Evolutionary conservation across 164 flowering plant genomes (phyloP).

Genomic region (Vitis cinerea): DNA sequence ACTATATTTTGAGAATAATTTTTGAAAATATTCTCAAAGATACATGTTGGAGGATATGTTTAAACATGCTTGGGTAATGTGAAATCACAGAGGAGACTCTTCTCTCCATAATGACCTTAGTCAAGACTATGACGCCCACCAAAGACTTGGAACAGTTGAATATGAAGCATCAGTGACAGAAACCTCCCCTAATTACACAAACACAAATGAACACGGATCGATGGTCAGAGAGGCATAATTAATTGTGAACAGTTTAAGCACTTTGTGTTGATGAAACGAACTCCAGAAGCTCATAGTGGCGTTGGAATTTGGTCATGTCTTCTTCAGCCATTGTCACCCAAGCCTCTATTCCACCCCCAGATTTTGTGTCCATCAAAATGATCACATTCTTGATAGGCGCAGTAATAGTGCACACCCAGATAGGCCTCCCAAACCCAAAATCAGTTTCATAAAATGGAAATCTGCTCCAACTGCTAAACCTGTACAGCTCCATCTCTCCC

Average conservation of each 20-base stretch:
- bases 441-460: conserved; percentile 29
- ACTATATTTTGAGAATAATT: too few species aligned
- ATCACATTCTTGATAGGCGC: conserved; percentile 8
- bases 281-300: conserved; percentile 17
- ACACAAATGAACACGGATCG: too few species aligned
- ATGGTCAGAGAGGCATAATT: too few species aligned
- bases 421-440: conserved; percentile 48
- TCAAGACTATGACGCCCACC: too few species aligned
- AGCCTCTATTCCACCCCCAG: conserved; percentile 35
- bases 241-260: neutral
- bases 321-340: conserved; percentile 29
- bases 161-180: too few species aligned
- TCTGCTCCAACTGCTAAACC: conserved; percentile 29
- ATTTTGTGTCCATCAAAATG: conserved; percentile 16
- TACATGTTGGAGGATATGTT: too few species aligned
- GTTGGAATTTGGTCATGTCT: conserved; percentile 22
- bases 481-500: neutral
- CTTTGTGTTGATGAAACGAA: conserved; percentile 20
- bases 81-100: too few species aligned
- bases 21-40: too few species aligned
- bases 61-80: too few species aligned
- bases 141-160: too few species aligned
- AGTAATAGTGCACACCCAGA: conserved; percentile 20
- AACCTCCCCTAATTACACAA: too few species aligned
- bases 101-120: too few species aligned